phyloP scores from a whole-genome alignment of 2,329 filamentous ascomycete species.

The Ophiostoma novo-ulmi region DNA sequence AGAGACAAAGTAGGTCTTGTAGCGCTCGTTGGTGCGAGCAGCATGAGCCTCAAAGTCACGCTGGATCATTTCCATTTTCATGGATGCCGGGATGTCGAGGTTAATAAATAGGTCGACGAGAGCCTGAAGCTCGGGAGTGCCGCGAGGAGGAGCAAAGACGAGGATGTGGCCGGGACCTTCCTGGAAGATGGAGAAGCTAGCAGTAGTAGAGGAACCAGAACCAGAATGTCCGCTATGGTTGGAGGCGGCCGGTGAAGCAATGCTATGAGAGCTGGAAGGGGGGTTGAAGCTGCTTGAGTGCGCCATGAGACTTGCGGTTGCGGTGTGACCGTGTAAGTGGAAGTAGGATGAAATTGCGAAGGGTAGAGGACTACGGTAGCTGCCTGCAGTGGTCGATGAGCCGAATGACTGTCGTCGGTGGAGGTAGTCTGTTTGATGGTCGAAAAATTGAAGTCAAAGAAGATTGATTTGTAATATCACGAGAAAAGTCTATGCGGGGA shows the following conservation, averaged over 20 bases:
- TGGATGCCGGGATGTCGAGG: slow-evolving; percentile 42
- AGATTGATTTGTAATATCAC: neutral
- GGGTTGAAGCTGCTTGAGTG: slow-evolving; percentile 23
- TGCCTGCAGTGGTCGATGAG: neutral
- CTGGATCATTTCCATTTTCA: slow-evolving; percentile 38
- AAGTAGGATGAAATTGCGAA: neutral
- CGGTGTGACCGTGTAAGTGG: neutral
- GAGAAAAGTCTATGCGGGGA: neutral
- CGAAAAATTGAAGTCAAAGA: neutral
- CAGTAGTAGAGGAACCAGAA: slow-evolving; percentile 12
- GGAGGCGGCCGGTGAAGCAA: slow-evolving; percentile 22
- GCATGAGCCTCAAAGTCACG: slow-evolving; percentile 30
- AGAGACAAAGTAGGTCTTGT: slow-evolving; percentile 55
- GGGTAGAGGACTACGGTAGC: neutral
- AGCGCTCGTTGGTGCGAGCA: slow-evolving; percentile 50
- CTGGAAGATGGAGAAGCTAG: slow-evolving; percentile 56
- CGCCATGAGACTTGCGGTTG: slow-evolving; percentile 20
- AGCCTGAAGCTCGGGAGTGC: slow-evolving; percentile 56
- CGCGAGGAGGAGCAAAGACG: slow-evolving; percentile 62
- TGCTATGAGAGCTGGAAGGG: slow-evolving; percentile 20
- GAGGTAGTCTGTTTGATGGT: neutral
- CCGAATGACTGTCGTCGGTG: neutral
- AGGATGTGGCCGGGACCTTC: slow-evolving; percentile 51
- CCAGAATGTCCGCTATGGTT: slow-evolving; percentile 20
- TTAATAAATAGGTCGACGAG: slow-evolving; percentile 53